phyloP scores from a whole-genome alignment of 495 filamentous ascomycete species.

The Neurospora discreta region DNA sequence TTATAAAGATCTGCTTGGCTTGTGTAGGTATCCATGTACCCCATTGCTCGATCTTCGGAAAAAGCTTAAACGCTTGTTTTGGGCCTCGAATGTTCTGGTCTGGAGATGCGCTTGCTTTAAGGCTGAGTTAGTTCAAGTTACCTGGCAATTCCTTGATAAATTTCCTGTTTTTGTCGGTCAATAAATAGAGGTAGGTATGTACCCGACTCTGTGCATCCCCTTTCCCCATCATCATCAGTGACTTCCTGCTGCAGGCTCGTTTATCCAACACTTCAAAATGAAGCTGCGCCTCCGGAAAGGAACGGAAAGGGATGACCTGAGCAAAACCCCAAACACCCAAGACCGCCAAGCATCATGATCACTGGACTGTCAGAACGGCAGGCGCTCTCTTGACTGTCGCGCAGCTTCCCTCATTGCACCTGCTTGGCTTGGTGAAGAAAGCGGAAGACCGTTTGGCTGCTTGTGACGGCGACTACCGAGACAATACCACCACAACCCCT shows the following conservation, averaged over 20 bases:
- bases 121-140: background rate
- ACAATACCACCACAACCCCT: background rate
- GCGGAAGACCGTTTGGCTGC: background rate
- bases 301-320: background rate
- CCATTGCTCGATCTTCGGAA: background rate
- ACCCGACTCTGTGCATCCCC: too few species aligned
- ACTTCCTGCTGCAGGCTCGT: background rate
- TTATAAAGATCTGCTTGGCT: background rate
- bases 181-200: too few species aligned
- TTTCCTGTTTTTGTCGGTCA: too few species aligned
- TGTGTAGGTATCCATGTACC: background rate
- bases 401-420: background rate
- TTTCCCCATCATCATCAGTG: too few species aligned
- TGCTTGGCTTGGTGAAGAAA: background rate
- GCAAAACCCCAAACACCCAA: background rate
- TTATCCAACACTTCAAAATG: background rate
- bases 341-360: background rate
- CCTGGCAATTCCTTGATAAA: background rate
- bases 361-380: background rate
- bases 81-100: background rate
- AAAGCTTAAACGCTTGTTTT: background rate
- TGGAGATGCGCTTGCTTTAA: background rate
- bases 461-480: background rate
- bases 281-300: background rate
- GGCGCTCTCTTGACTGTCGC: background rate